Conservation (phyloP, 768 basidiomycete genomes). For the Leccinum aurantiacum region DNA sequence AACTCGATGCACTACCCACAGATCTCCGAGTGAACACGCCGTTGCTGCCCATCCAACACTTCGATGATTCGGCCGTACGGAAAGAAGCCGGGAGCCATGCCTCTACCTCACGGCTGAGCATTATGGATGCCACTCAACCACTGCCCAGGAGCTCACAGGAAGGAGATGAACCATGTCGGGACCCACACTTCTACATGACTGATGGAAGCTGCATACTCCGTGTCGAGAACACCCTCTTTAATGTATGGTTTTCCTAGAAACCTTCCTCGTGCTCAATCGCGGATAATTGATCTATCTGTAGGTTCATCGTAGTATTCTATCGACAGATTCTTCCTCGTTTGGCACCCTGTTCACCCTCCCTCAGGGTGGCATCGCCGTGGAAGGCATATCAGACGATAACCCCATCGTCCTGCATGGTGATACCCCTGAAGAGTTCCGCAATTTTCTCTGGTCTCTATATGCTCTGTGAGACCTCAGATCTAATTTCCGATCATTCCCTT, state of each 20-base stretch:
- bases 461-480: slow-evolving; percentile 52
- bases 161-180: slow-evolving; percentile 29
- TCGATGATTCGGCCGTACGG: slow-evolving; percentile 7
- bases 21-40: background rate
- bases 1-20: slow-evolving; percentile 15
- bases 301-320: slow-evolving; percentile 61
- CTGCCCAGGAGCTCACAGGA: slow-evolving; percentile 9
- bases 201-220: slow-evolving; percentile 70
- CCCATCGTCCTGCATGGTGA: slow-evolving; percentile 67
- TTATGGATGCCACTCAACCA: slow-evolving; percentile 2
- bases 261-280: background rate
- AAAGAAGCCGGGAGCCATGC: slow-evolving; percentile 14
- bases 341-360: slow-evolving; percentile 66
- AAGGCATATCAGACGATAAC: slow-evolving; percentile 63
- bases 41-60: slow-evolving; percentile 6
- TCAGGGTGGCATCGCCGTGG: slow-evolving; percentile 47
- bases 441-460: slow-evolving; percentile 78
- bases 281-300: slow-evolving; percentile 24
- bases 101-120: slow-evolving; percentile 3
- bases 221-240: slow-evolving; percentile 66
- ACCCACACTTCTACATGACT: slow-evolving; percentile 60
- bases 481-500: background rate
- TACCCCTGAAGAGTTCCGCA: slow-evolving; percentile 61
- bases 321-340: slow-evolving; percentile 65
- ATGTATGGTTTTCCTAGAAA: slow-evolving; percentile 45